Evolutionary conservation across 805 yeast genomes (phyloP), one percentile per base, ranked within the genome.

Genomic region (Zygosaccharomyces kombuchaensis): DNA sequence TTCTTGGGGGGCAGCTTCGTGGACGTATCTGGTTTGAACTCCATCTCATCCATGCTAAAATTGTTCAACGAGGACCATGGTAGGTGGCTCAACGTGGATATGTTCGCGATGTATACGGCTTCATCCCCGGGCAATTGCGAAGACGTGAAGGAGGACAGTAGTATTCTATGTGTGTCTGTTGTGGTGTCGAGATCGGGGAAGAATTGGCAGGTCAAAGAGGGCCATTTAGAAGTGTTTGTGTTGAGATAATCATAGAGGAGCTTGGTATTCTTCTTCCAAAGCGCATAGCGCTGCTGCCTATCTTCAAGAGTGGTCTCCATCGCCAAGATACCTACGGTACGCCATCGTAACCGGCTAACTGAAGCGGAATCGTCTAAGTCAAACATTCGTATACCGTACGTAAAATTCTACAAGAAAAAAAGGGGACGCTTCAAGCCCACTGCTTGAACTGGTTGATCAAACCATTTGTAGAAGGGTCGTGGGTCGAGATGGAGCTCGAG

Each of bases 381-480:
- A 29, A 29, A 29, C 32, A 29, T 29, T 29, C 32, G 32, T 29
- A 29, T 29, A 29, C 3, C 13, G 32, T 29, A 29, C 32, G 32
- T 29, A 29, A 29, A 29, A 29, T 7, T 29, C 32, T 29, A 29
- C 16, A 25, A 36, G 19, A 25, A 21, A 35, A 35, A 26, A 22
- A 36, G 16, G 22, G n/a, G 22, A 16, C 13, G 9, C 30, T 26
- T 14, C 58, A 62, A 53, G 56, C 68, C 97, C 98, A 91, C 61
- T 77, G 67, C 77, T 91, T 91, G 84, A 88, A 93, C 74, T 84
- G 85, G 84, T 93, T 91, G 73, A 93, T 89, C 73, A 93, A 80
- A 54, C 85, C 88, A 67, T 85, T 84, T 59, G 99, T 93, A 40
- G 96, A 86, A 32, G 83, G 82, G 67, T 93, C 99, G 70, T 93